Percentiles rank a stretch among this genome's conserved stretches.
These are phyloP conservation scores for Pinus taeda DNA, from an alignment of 75 land plant species.

Conservation along the genomic window DNA sequence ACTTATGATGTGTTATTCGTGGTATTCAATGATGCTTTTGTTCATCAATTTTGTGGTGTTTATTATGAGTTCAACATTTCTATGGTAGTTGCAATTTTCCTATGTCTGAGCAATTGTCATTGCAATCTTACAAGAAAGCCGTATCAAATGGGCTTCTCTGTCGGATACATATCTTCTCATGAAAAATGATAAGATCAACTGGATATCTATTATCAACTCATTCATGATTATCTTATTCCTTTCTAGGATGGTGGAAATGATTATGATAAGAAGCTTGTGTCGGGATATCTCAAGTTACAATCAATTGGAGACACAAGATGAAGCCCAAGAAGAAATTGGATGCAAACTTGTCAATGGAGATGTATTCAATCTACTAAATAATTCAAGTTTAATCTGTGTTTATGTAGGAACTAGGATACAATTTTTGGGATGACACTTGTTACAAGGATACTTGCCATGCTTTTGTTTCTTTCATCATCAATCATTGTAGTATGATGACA, in stretches of 20 bases:
- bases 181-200: slow-evolving; percentile 70
- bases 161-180: slow-evolving; percentile 73
- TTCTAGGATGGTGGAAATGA: slow-evolving; percentile 76
- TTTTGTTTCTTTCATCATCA: slow-evolving; percentile 25
- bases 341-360: slow-evolving; percentile 73
- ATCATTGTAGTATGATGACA: too few relatives aligned
- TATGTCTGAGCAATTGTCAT: slow-evolving; percentile 34
- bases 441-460: slow-evolving; percentile 23
- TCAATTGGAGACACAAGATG: slow-evolving; percentile 66
- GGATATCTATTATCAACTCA: slow-evolving; percentile 71
- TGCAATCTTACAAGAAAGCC: slow-evolving; percentile 33
- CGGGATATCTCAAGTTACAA: slow-evolving; percentile 73
- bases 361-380: slow-evolving; percentile 39
- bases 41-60: neutral
- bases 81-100: slow-evolving; percentile 16
- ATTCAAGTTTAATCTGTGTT: slow-evolving; percentile 37
- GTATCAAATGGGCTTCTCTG: slow-evolving; percentile 63
- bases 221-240: slow-evolving; percentile 68
- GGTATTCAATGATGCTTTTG: slow-evolving; percentile 36
- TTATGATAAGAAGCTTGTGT: slow-evolving; percentile 72
- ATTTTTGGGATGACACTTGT: slow-evolving; percentile 55
- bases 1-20: slow-evolving; percentile 81
- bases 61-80: neutral
- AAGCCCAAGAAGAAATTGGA: slow-evolving; percentile 75
- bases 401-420: slow-evolving; percentile 49